Evolutionary conservation across 495 filamentous ascomycete species (phyloP).

Genomic region (Penicillium waksmanii): DNA sequence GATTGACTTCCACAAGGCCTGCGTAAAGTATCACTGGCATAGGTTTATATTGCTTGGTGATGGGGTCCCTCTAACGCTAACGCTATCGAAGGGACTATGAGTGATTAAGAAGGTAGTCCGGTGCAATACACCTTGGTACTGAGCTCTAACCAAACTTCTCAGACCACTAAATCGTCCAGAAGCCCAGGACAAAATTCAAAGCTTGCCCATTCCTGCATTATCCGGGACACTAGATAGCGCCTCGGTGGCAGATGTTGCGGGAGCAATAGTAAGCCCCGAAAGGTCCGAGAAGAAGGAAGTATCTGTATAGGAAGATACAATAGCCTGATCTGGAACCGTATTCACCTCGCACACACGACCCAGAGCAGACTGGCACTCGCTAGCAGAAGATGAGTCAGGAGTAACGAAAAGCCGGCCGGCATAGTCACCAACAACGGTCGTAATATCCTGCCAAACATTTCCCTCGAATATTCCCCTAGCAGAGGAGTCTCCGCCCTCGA

Average conservation of each 20-base stretch:
- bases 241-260: conserved; percentile 3
- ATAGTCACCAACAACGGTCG: neutral
- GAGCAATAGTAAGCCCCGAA: conserved; percentile 1
- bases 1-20: no score
- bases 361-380: neutral
- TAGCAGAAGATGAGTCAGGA: conserved; percentile 4
- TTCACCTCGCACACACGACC: conserved; percentile 1
- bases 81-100: no score
- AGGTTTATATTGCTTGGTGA: no score
- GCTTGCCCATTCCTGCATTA: conserved; percentile 1
- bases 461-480: conserved; percentile 18
- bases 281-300: conserved; percentile 1
- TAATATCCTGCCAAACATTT: conserved; percentile 7
- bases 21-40: no score
- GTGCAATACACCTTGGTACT: no score
- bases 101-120: no score
- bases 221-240: neutral
- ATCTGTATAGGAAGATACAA: conserved; percentile 1
- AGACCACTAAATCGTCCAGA: no score
- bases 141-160: no score
- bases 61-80: no score
- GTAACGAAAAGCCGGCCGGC: neutral
- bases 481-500: conserved; percentile 12
- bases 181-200: neutral
- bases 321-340: neutral